Percentiles rank a stretch among this genome's conserved stretches.
These are phyloP conservation scores for Lactarius evosmus DNA, from an alignment of 768 basidiomycete genomes.

Conservation along the genomic window DNA sequence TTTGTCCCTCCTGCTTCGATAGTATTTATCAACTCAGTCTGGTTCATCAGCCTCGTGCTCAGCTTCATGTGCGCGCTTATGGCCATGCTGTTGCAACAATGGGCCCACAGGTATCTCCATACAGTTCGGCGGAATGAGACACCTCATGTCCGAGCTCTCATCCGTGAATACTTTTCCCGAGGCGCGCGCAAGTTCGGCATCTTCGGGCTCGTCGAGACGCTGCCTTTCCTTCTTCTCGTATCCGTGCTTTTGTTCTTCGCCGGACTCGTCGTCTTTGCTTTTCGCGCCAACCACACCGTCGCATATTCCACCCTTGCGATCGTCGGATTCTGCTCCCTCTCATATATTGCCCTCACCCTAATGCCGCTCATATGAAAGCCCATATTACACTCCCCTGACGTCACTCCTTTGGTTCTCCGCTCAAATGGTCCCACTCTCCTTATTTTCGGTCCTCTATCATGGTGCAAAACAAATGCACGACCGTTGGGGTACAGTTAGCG, in stretches of 20 bases:
- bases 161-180: slow-evolving; percentile 9
- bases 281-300: neutral
- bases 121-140: slow-evolving; percentile 3
- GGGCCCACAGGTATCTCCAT: slow-evolving; percentile 14
- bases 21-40: slow-evolving; percentile 14
- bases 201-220: slow-evolving; percentile 2
- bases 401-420: neutral
- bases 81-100: slow-evolving; percentile 15
- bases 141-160: slow-evolving; percentile 5
- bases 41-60: slow-evolving; percentile 17
- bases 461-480: neutral
- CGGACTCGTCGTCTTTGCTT: slow-evolving; percentile 9
- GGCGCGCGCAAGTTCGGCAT: slow-evolving; percentile 5
- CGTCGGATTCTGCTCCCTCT: neutral
- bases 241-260: slow-evolving; percentile 20
- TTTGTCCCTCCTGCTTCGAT: neutral
- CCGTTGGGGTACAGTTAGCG: neutral
- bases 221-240: slow-evolving; percentile 6
- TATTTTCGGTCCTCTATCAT: neutral
- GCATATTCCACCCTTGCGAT: neutral
- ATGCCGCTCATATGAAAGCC: slow-evolving; percentile 4
- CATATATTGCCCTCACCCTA: slow-evolving; percentile 3
- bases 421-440: neutral
- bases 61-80: slow-evolving; percentile 14
- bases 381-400: slow-evolving; percentile 14